Percentiles rank a stretch among this genome's conserved stretches.
These are phyloP conservation scores for Gyromitra esculenta DNA, from an alignment of 2,329 filamentous ascomycete genomes.

Conservation along the genomic window DNA sequence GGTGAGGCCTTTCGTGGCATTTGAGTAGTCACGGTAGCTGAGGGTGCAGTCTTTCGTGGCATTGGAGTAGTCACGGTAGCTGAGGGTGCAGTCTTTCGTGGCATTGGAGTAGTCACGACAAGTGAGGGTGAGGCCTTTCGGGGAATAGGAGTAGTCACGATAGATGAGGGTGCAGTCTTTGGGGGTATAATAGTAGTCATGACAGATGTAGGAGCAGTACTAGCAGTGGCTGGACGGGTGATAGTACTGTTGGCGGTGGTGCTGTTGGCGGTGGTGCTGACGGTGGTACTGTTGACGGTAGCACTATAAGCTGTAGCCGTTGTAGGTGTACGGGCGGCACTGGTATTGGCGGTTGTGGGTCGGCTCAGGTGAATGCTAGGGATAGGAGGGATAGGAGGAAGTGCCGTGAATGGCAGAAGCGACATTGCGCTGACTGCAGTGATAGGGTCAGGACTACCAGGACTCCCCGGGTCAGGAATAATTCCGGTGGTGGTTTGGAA, in stretches of 20 bases:
- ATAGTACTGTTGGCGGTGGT: neutral
- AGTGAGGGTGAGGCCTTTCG: neutral
- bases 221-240: neutral
- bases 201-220: neutral
- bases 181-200: neutral
- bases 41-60: neutral
- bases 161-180: neutral
- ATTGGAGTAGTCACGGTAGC: too few relatives aligned
- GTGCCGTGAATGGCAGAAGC: constrained; percentile 12
- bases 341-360: constrained; percentile 1
- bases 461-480: neutral
- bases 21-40: neutral
- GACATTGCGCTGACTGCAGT: constrained; percentile 3
- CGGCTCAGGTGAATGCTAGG: constrained; percentile 45
- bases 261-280: neutral
- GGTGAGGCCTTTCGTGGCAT: neutral
- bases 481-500: constrained; percentile 26
- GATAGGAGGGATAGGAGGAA: constrained; percentile 23
- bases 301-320: neutral
- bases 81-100: neutral
- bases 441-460: neutral
- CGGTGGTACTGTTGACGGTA: neutral
- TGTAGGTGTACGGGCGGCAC: neutral
- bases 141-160: neutral
- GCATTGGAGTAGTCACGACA: neutral